These are phyloP conservation scores for Emericellopsis terricola DNA, from an alignment of 495 filamentous ascomycete genomes.

Conservation along the genomic window DNA sequence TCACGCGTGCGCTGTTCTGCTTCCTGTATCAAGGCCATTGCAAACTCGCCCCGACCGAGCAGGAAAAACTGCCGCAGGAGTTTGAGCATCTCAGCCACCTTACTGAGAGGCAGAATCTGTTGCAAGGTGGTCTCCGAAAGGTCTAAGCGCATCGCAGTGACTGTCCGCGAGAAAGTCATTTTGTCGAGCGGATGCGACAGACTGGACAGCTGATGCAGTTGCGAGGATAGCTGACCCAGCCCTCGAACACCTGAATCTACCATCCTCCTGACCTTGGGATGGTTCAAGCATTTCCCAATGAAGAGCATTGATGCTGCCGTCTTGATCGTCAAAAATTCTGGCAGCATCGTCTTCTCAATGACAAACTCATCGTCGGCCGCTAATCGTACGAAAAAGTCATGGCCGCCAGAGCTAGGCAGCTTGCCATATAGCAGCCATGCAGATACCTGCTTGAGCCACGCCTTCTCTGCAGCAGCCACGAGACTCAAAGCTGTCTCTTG, in stretches of 20 bases:
- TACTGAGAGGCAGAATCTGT: slow-evolving; percentile 55
- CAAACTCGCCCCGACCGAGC: slow-evolving; percentile 78
- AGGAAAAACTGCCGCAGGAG: slow-evolving; percentile 77
- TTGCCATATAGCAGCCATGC: slow-evolving; percentile 83
- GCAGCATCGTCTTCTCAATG: slow-evolving; percentile 35
- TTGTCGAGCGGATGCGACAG: slow-evolving; percentile 57
- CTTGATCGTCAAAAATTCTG: slow-evolving; percentile 55
- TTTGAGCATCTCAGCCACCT: slow-evolving; percentile 57
- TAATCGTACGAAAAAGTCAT: slow-evolving; percentile 65
- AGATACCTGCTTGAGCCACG: slow-evolving; percentile 79
- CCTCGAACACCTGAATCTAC: slow-evolving; percentile 37
- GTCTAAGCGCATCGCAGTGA: slow-evolving; percentile 60
- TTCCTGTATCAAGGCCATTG: slow-evolving; percentile 64
- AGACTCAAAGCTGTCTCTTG: slow-evolving; percentile 54
- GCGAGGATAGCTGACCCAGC: slow-evolving; percentile 42
- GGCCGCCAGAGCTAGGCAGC: slow-evolving; percentile 49
- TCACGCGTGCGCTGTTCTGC: slow-evolving; percentile 55
- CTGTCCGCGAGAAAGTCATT: slow-evolving; percentile 45
- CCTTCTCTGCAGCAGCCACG: slow-evolving; percentile 60
- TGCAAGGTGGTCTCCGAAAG: slow-evolving; percentile 68
- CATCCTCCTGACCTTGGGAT: slow-evolving; percentile 39
- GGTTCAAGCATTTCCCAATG: slow-evolving; percentile 75
- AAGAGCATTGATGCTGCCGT: slow-evolving; percentile 77
- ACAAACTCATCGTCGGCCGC: slow-evolving; percentile 12
- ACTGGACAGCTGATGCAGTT: slow-evolving; percentile 53